phyloP scores from a whole-genome alignment of 106 monocot genomes.

The Dioscorea dumetorum region DNA sequence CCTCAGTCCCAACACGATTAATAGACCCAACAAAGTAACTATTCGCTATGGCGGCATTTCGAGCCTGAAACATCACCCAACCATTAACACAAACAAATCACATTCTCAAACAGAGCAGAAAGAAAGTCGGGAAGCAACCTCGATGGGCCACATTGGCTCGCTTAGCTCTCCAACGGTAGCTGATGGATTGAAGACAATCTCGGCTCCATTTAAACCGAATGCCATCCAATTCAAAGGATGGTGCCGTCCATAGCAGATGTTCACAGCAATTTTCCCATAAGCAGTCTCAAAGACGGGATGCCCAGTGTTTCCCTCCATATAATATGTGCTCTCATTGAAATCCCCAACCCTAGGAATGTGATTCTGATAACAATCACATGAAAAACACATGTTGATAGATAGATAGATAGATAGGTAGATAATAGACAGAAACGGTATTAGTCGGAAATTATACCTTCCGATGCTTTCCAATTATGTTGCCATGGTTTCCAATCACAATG shows the following conservation, averaged over 20 bases:
- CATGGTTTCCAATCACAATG: conserved; percentile 88
- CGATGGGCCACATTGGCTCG: conserved; percentile 98
- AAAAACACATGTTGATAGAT: not conserved
- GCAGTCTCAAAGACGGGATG: conserved; percentile 97
- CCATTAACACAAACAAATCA: not conserved
- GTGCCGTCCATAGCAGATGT: conserved; percentile 96
- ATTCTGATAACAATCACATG: conserved; percentile 44
- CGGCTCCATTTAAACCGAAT: conserved; percentile 93
- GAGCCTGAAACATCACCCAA: conserved; percentile 47
- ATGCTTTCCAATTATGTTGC: conserved; percentile 90
- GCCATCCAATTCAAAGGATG: conserved; percentile 93
- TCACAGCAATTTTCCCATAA: conserved; percentile 83
- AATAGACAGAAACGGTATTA: not conserved
- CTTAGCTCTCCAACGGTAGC: conserved; percentile 96
- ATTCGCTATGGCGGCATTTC: conserved; percentile 92
- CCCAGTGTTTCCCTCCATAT: conserved; percentile 92
- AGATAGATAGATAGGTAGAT: no score
- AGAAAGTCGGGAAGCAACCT: conserved; percentile 26
- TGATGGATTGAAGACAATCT: conserved; percentile 97
- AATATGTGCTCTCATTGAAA: conserved; percentile 96
- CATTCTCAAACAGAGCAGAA: not conserved
- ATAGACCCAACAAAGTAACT: conserved; percentile 88
- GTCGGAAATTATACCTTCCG: conserved; percentile 48
- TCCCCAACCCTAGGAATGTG: conserved; percentile 98
- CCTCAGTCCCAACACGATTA: conserved; percentile 89